These are phyloP conservation scores for Monilinia fructigena DNA, from an alignment of 2,329 filamentous ascomycete species.

Conservation along the genomic window DNA sequence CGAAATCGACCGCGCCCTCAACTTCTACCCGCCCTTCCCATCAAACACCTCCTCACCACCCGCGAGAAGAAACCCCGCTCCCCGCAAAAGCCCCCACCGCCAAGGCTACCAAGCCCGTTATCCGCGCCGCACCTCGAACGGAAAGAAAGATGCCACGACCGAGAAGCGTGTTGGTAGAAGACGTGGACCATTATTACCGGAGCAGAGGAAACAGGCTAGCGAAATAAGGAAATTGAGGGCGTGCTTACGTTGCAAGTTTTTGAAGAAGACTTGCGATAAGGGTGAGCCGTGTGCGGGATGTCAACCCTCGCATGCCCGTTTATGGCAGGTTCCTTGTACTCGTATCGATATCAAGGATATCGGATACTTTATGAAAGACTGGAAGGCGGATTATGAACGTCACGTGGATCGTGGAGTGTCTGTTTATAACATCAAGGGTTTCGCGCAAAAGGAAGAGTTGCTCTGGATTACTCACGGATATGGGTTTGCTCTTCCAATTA, in stretches of 20 bases:
- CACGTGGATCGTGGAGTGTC: slow-evolving; percentile 85
- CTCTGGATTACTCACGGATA: slow-evolving; percentile 98
- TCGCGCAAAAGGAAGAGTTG: slow-evolving; percentile 62
- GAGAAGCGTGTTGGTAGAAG: slow-evolving; percentile 94
- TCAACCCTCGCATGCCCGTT: slow-evolving; percentile 88
- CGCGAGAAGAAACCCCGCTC: slow-evolving; percentile 65
- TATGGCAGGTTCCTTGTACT: slow-evolving; percentile 98
- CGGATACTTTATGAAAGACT: slow-evolving; percentile 98
- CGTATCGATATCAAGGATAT: slow-evolving; percentile 99
- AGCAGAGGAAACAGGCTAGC: slow-evolving; percentile 93
- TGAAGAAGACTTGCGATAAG: slow-evolving; percentile 99
- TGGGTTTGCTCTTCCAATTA: slow-evolving; percentile 87
- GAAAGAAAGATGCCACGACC: slow-evolving; percentile 73
- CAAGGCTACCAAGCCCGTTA: slow-evolving; percentile 81
- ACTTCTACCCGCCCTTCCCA: slow-evolving; percentile 60
- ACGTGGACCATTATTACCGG: slow-evolving; percentile 84
- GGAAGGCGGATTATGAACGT: slow-evolving; percentile 94
- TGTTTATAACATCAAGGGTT: slow-evolving; percentile 91
- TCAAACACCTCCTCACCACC: slow-evolving; percentile 60
- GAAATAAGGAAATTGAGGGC: slow-evolving; percentile 94
- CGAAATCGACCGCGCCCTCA: slow-evolving; percentile 57
- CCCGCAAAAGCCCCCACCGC: slow-evolving; percentile 59
- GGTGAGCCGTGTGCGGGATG: slow-evolving; percentile 94
- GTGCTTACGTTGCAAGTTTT: slow-evolving; percentile 93
- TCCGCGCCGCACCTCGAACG: slow-evolving; percentile 72